A percentile compares a stretch with the other conserved stretches of the same genome.
Evolutionary conservation across 1,284 basidiomycete species (phyloP).

Genomic region (Melampsora americana): DNA sequence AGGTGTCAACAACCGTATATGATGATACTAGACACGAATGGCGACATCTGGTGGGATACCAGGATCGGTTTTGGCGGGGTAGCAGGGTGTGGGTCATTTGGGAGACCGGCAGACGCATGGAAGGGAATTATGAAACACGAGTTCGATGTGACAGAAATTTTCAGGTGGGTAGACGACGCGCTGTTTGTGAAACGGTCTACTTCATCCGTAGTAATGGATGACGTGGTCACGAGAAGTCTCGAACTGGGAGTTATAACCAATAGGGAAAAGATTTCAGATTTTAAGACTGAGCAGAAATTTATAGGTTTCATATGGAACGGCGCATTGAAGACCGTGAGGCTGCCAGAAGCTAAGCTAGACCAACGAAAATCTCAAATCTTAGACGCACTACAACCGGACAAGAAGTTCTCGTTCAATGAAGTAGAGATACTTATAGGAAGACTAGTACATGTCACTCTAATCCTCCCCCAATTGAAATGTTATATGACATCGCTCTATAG

Average conservation of each 20-base stretch:
- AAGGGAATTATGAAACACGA: too few species aligned
- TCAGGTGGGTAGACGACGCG: too few species aligned
- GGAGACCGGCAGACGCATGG: too few species aligned
- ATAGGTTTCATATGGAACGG: background rate
- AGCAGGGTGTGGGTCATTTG: too few species aligned
- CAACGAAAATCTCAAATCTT: background rate
- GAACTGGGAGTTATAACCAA: background rate
- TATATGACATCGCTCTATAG: background rate
- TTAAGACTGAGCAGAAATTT: too few species aligned
- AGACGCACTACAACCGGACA: background rate
- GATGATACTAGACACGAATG: too few species aligned
- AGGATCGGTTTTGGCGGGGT: too few species aligned
- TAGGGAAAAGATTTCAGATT: background rate
- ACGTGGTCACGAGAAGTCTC: background rate
- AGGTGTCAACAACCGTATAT: too few species aligned
- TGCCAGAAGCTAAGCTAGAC: background rate
- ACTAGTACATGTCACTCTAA: background rate
- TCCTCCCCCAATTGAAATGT: slow-evolving; percentile 3
- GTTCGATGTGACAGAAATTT: too few species aligned
- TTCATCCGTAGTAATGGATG: background rate
- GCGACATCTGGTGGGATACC: too few species aligned
- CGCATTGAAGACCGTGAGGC: background rate
- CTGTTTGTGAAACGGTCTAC: background rate
- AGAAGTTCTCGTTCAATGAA: too few species aligned
- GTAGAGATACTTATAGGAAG: background rate